These are phyloP conservation scores for Beta corolliflora DNA, from an alignment of 179 eudicot genomes.

Conservation along the genomic window DNA sequence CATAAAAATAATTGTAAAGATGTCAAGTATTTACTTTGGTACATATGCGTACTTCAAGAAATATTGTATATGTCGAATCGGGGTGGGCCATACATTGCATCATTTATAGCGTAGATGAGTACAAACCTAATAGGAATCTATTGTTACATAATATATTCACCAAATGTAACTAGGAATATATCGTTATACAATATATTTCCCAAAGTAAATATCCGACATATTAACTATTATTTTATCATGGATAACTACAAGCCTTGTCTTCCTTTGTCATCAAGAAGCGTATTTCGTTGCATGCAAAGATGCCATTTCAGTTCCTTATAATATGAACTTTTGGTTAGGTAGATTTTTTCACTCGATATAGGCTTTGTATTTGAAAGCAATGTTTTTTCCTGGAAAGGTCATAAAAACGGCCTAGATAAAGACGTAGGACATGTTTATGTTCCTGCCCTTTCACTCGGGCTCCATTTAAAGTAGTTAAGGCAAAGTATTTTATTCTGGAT, in stretches of 20 bases:
- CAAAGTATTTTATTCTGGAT: background rate
- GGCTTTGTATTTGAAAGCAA: background rate
- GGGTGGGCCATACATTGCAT: too few species aligned
- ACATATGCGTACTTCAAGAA: too few species aligned
- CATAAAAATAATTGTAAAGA: too few species aligned
- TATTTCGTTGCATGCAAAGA: background rate
- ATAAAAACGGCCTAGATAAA: background rate
- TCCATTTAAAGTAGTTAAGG: background rate
- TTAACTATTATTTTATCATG: too few species aligned
- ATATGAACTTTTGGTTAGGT: background rate
- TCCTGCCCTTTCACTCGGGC: background rate
- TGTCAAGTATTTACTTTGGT: too few species aligned
- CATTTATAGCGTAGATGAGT: too few species aligned
- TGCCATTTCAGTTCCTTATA: slow-evolving; percentile 1
- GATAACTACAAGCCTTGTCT: background rate
- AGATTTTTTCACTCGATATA: background rate
- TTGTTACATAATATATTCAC: too few species aligned
- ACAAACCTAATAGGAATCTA: too few species aligned
- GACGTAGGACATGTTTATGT: background rate
- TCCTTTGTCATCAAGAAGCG: background rate
- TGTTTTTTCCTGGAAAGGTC: background rate
- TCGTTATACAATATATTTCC: too few species aligned
- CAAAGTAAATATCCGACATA: too few species aligned
- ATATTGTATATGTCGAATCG: too few species aligned
- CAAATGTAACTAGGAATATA: too few species aligned